These are phyloP conservation scores for Zymoseptoria crescenta DNA, from an alignment of 2,329 filamentous ascomycete genomes.

Conservation along the genomic window DNA sequence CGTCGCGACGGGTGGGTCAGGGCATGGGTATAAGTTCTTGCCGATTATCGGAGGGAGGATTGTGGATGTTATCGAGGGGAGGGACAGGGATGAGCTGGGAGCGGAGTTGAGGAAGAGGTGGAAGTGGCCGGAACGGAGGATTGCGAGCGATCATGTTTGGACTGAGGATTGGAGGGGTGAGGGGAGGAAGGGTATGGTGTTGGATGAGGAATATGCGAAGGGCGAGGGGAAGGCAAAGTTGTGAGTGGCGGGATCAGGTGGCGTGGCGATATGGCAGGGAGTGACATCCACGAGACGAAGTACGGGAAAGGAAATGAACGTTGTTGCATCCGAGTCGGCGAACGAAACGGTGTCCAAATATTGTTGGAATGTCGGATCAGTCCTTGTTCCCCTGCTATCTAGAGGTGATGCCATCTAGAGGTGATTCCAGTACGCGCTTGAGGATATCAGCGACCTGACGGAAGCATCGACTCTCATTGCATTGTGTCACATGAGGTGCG, in stretches of 20 bases:
- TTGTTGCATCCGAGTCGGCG: not conserved
- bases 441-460: not conserved
- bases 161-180: slow-evolving; percentile 33
- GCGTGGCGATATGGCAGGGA: not conserved
- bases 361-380: not conserved
- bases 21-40: slow-evolving; percentile 56
- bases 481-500: not conserved
- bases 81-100: slow-evolving; percentile 28
- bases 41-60: slow-evolving; percentile 51
- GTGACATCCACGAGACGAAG: not conserved
- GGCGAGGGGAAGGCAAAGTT: not conserved
- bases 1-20: slow-evolving; percentile 54
- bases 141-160: slow-evolving; percentile 29
- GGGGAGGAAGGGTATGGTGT: slow-evolving; percentile 28
- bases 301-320: not conserved
- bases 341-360: not conserved
- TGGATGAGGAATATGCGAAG: slow-evolving; percentile 30
- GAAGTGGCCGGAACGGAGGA: slow-evolving; percentile 41
- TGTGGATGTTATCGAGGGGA: slow-evolving; percentile 43
- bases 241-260: not conserved
- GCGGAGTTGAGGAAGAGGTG: slow-evolving; percentile 56
- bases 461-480: not conserved
- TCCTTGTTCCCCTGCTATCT: no score
- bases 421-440: no score
- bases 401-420: no score